These are phyloP conservation scores for Amanita brunnescens DNA, from an alignment of 768 basidiomycete genomes.

Conservation along the genomic window DNA sequence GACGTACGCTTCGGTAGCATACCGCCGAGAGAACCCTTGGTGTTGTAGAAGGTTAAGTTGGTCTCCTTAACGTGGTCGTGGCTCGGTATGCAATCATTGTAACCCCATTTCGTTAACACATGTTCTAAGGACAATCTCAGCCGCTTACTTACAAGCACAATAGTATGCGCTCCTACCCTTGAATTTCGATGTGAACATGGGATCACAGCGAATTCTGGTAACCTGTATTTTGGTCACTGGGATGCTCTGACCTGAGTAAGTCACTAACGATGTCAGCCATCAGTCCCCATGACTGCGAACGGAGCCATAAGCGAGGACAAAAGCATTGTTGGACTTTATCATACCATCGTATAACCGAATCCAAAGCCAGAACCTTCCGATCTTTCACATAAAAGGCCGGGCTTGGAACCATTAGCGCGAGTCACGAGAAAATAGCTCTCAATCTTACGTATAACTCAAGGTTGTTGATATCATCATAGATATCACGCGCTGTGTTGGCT, in stretches of 20 bases:
- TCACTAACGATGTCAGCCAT: constrained; percentile 15
- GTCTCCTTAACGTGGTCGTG: no score
- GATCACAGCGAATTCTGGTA: constrained; percentile 16
- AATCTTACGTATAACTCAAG: constrained; percentile 27
- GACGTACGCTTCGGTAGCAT: constrained; percentile 16
- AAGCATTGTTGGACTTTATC: neutral
- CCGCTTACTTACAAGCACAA: neutral
- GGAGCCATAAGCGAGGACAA: neutral
- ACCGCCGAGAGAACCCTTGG: constrained; percentile 14
- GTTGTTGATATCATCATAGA: constrained; percentile 25
- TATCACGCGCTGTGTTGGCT: constrained; percentile 14
- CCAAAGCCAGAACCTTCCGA: constrained; percentile 10
- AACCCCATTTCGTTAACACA: constrained; percentile 16
- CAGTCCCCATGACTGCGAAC: constrained; percentile 13
- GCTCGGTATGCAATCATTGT: constrained; percentile 11
- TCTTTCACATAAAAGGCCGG: constrained; percentile 13
- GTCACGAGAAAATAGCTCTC: neutral
- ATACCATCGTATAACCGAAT: constrained; percentile 21
- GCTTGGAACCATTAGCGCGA: constrained; percentile 3
- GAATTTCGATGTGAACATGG: constrained; percentile 11
- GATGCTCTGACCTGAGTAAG: neutral
- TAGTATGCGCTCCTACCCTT: constrained; percentile 4
- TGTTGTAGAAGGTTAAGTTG: neutral
- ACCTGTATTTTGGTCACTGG: constrained; percentile 9
- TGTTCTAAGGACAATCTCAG: neutral